Evolutionary conservation across 345 rosid genomes (phyloP).

Genomic region (Litchi chinensis): DNA sequence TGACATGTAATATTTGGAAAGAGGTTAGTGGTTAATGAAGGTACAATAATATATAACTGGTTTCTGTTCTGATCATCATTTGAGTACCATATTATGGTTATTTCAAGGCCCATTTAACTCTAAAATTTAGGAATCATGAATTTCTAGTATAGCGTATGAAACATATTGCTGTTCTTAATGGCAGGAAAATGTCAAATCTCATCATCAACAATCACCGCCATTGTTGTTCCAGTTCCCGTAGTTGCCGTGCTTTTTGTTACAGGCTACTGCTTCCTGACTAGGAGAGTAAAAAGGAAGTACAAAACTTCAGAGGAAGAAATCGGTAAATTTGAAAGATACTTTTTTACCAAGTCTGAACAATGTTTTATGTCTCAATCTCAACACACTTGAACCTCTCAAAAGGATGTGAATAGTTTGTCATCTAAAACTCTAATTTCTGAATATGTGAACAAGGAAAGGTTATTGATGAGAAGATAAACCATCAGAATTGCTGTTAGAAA

Average conservation of each 20-base stretch:
- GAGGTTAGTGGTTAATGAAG: too few relatives aligned
- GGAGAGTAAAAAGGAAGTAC: constrained; percentile 34
- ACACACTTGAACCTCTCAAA: too few relatives aligned
- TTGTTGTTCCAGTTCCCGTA: constrained; percentile 32
- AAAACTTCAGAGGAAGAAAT: constrained; percentile 26
- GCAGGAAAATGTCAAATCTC: constrained; percentile 35
- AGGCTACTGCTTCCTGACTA: constrained; percentile 30
- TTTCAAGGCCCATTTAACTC: too few relatives aligned
- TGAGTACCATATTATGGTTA: background rate
- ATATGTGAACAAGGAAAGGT: too few relatives aligned
- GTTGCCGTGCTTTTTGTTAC: constrained; percentile 29
- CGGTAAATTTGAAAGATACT: constrained; percentile 25
- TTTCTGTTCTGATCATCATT: background rate
- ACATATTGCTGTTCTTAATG: background rate
- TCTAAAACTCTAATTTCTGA: too few relatives aligned
- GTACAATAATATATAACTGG: too few relatives aligned
- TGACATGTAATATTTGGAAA: too few relatives aligned
- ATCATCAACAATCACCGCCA: constrained; percentile 25
- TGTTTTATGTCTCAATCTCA: background rate
- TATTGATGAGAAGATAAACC: too few relatives aligned
- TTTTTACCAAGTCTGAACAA: background rate
- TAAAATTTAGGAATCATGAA: background rate
- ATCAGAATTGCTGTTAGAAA: too few relatives aligned
- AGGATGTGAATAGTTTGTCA: too few relatives aligned
- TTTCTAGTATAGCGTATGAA: background rate